A percentile compares a stretch with the other conserved stretches of the same genome.
Evolutionary conservation across 352 stramenopile genomes (phyloP).

Genomic region (Phytopythium montanum): DNA sequence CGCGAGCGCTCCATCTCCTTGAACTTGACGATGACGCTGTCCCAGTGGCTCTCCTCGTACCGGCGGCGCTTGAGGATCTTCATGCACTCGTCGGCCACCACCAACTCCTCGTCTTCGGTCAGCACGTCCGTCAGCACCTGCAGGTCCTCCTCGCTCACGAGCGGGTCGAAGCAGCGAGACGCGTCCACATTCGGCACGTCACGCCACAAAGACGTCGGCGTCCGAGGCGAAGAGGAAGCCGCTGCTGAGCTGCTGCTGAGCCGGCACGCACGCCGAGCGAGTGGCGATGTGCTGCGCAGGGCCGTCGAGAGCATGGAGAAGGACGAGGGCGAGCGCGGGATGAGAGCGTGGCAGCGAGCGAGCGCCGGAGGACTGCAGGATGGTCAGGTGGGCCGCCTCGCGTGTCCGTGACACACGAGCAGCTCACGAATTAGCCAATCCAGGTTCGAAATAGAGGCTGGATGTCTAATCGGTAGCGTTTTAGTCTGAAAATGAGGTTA

Average conservation of each 20-base stretch:
- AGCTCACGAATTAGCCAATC: not conserved
- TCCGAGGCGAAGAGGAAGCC: not conserved
- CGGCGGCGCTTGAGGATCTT: constrained; percentile 60
- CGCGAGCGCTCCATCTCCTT: constrained; percentile 86
- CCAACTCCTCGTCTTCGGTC: constrained; percentile 63
- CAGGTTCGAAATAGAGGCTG: not conserved
- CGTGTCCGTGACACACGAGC: not conserved
- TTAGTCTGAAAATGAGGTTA: too few relatives aligned
- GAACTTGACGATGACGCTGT: constrained; percentile 85
- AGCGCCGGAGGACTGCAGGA: not conserved
- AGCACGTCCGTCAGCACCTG: constrained; percentile 66
- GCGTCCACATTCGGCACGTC: constrained; percentile 48
- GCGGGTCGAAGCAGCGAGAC: constrained; percentile 46
- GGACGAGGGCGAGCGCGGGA: not conserved
- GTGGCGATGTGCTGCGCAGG: constrained; percentile 5
- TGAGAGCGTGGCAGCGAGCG: not conserved
- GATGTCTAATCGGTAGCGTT: not conserved
- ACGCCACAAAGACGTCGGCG: constrained; percentile 17
- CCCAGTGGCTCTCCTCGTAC: constrained; percentile 82
- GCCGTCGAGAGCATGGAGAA: constrained; percentile 1
- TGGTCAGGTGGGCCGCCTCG: not conserved
- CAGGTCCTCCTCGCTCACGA: constrained; percentile 59
- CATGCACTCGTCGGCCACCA: constrained; percentile 70
- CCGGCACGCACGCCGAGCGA: constrained; percentile 16
- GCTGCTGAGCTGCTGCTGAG: not conserved